Evolutionary conservation across 2,329 filamentous ascomycete genomes (phyloP).

Genomic region (Sphaerulina musiva): DNA sequence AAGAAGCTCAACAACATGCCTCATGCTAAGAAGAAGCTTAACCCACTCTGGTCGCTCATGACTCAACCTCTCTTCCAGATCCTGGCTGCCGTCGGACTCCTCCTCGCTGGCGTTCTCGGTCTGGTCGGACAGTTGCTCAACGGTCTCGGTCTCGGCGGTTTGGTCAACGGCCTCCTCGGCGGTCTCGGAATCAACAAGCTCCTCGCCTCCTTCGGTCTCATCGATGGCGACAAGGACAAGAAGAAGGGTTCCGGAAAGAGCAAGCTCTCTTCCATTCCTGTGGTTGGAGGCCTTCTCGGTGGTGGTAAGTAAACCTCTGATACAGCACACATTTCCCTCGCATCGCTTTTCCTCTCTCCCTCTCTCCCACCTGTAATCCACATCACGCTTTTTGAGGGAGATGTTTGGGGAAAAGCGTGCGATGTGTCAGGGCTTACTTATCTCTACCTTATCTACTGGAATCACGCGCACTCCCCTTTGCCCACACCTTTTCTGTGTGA

Average conservation of each 20-base stretch:
- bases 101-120: constrained; percentile 75
- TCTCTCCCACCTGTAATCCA: constrained; percentile 10
- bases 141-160: constrained; percentile 72
- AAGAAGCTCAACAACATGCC: constrained; percentile 87
- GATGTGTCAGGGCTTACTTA: constrained; percentile 14
- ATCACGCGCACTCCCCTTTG: background rate
- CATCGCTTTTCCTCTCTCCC: too few relatives aligned
- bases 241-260: constrained; percentile 28
- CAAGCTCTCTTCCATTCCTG: constrained; percentile 36
- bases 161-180: constrained; percentile 73
- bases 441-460: background rate
- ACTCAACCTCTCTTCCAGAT: constrained; percentile 89
- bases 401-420: background rate
- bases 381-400: background rate
- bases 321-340: constrained; percentile 3
- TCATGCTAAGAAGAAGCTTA: constrained; percentile 89
- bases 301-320: constrained; percentile 33
- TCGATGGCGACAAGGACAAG: constrained; percentile 46
- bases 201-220: constrained; percentile 64
- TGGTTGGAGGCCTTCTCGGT: constrained; percentile 46
- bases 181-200: constrained; percentile 70
- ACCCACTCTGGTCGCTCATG: constrained; percentile 78
- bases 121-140: constrained; percentile 75
- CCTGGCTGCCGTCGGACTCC: constrained; percentile 75
- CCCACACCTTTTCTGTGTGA: background rate